A percentile compares a stretch with the other conserved stretches of the same genome.
Conservation (phyloP, 2,329 filamentous ascomycete genomes). For the Calcarisporium arbuscula region DNA sequence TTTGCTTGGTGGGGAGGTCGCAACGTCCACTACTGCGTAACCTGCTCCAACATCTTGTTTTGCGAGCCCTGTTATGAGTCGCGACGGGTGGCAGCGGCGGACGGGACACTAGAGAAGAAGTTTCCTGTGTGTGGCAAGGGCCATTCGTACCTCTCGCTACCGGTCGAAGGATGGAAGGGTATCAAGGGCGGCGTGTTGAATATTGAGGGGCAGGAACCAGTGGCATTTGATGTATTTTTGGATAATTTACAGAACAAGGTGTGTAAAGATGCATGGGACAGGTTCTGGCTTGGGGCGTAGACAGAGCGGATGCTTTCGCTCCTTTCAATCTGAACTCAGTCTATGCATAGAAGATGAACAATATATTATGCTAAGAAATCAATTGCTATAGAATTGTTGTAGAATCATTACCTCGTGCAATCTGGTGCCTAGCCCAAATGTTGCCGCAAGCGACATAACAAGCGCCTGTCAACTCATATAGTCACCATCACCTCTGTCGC, state of each 20-base stretch:
- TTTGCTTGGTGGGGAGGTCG: conserved; percentile 13
- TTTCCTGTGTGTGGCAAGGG: conserved; percentile 11
- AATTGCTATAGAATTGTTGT: too few relatives aligned
- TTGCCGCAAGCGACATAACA: too few relatives aligned
- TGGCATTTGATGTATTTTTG: conserved; percentile 11
- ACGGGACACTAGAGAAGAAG: too few relatives aligned
- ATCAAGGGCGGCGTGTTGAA: conserved; percentile 14
- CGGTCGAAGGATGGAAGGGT: conserved; percentile 17
- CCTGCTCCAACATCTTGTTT: conserved; percentile 13
- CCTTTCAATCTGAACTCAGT: too few relatives aligned
- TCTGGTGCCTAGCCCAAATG: too few relatives aligned
- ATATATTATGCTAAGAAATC: too few relatives aligned
- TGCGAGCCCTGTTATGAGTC: conserved; percentile 16
- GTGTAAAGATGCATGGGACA: conserved; percentile 12
- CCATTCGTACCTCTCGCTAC: conserved; percentile 15
- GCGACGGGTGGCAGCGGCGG: conserved; percentile 3
- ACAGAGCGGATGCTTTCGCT: too few relatives aligned
- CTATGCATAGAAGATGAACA: too few relatives aligned
- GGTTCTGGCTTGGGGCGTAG: conserved; percentile 9
- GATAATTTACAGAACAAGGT: conserved; percentile 11
- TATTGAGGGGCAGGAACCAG: conserved; percentile 12
- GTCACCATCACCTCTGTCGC: too few relatives aligned
- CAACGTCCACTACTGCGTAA: conserved; percentile 14
- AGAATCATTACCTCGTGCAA: too few relatives aligned
- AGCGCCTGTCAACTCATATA: too few relatives aligned